Evolutionary conservation across 768 basidiomycete species (phyloP).

Genomic region (Phanerochaete carnosa): DNA sequence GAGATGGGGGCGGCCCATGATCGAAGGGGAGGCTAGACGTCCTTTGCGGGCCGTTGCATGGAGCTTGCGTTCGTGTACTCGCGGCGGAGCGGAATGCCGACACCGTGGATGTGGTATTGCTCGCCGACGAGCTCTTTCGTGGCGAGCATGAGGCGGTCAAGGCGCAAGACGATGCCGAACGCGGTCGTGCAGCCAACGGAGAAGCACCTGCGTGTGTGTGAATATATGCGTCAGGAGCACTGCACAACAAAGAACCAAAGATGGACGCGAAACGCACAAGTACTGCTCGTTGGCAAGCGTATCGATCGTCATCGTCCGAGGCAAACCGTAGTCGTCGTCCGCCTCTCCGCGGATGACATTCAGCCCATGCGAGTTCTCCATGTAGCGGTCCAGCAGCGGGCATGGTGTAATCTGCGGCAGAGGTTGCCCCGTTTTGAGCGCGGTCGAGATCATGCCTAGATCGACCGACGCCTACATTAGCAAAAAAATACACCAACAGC

Average conservation of each 20-base stretch:
- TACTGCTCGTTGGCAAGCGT: constrained; percentile 79
- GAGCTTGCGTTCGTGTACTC: constrained; percentile 6
- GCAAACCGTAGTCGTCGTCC: constrained; percentile 74
- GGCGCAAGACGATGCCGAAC: constrained; percentile 62
- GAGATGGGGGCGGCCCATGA: not conserved
- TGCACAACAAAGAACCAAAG: not conserved
- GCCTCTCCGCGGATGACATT: constrained; percentile 68
- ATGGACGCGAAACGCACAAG: constrained; percentile 43
- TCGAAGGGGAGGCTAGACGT: not conserved
- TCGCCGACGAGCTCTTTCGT: constrained; percentile 86
- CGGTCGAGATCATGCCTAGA: constrained; percentile 71
- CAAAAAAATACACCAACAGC: not conserved
- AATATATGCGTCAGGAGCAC: not conserved
- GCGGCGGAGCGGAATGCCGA: constrained; percentile 32
- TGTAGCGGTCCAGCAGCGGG: constrained; percentile 49
- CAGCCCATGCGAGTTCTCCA: constrained; percentile 51
- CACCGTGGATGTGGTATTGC: constrained; percentile 79
- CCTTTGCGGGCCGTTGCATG: constrained; percentile 10
- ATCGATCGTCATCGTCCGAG: constrained; percentile 64
- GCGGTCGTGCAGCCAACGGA: constrained; percentile 72
- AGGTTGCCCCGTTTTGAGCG: constrained; percentile 68
- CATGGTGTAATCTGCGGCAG: constrained; percentile 87
- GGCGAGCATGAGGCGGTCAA: constrained; percentile 78
- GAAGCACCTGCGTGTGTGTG: constrained; percentile 30
- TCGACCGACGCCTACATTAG: not conserved